These are phyloP conservation scores for Calonectria multiphialidica DNA, from an alignment of 2,329 filamentous ascomycete species.

Conservation along the genomic window DNA sequence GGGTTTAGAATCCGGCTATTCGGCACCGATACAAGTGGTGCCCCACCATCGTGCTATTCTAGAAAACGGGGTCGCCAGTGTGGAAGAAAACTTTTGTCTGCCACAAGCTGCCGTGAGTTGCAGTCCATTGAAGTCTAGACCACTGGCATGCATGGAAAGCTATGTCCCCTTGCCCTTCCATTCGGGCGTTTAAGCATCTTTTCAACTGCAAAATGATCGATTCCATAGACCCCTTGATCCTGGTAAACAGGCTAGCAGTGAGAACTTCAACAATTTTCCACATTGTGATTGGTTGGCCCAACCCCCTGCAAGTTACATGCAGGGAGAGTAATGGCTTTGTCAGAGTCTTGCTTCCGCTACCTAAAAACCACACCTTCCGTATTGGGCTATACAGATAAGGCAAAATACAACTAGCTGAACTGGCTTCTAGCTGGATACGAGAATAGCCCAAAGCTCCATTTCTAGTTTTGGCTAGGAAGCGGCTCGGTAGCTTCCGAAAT, in stretches of 20 bases:
- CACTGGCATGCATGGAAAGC: not conserved
- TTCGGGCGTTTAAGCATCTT: not conserved
- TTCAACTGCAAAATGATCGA: not conserved
- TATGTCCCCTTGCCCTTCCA: not conserved
- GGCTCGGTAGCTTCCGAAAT: not conserved
- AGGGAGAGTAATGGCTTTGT: not conserved
- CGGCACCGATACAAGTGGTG: too few species aligned
- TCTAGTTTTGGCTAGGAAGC: not conserved
- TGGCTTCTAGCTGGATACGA: not conserved
- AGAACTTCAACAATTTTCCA: not conserved
- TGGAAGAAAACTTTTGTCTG: not conserved
- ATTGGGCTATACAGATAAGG: not conserved
- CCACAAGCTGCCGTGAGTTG: not conserved
- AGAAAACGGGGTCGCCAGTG: not conserved
- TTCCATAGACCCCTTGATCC: not conserved
- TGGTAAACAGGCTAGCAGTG: not conserved
- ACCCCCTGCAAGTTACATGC: not conserved
- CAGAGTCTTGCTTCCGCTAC: not conserved
- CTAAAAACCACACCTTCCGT: not conserved
- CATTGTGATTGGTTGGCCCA: not conserved
- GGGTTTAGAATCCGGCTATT: too few species aligned
- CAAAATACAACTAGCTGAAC: not conserved
- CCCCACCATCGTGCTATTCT: not conserved
- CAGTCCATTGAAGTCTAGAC: not conserved
- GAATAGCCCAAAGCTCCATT: not conserved